These are phyloP conservation scores for Hermanozyma aechmeae DNA, from an alignment of 805 yeast genomes.

Conservation along the genomic window DNA sequence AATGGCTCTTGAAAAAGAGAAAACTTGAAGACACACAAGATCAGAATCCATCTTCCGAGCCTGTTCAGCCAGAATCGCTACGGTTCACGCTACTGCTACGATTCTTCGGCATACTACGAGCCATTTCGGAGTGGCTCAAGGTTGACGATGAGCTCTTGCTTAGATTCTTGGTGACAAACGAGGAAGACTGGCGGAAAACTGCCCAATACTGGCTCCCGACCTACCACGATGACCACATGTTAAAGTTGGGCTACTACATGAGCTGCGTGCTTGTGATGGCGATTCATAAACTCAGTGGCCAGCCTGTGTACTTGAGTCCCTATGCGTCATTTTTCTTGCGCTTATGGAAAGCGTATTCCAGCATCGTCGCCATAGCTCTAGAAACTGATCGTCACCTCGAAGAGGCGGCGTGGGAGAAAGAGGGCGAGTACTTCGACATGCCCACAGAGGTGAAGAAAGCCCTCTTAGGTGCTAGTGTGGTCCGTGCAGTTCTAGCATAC, in stretches of 20 bases:
- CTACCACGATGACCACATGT: conserved; percentile 10
- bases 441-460: conserved; percentile 24
- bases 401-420: conserved; percentile 17
- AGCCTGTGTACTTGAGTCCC: too few relatives aligned
- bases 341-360: conserved; percentile 61
- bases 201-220: conserved; percentile 19
- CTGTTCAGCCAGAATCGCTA: conserved; percentile 14
- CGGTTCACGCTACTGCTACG: conserved; percentile 25
- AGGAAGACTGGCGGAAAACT: conserved; percentile 15
- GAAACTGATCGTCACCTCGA: conserved; percentile 37
- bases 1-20: conserved; percentile 1
- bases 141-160: conserved; percentile 35
- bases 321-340: conserved; percentile 48
- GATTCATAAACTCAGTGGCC: conserved; percentile 23
- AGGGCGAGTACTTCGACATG: conserved; percentile 14
- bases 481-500: conserved; percentile 53
- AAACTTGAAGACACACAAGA: not conserved
- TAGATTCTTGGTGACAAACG: conserved; percentile 32
- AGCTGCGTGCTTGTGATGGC: conserved; percentile 23
- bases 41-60: not conserved
- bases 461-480: conserved; percentile 54
- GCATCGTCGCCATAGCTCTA: conserved; percentile 47
- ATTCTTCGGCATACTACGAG: conserved; percentile 28
- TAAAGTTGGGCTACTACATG: conserved; percentile 21
- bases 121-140: conserved; percentile 25